These are phyloP conservation scores for Anisodus tanguticus DNA, from an alignment of 257 asterid species.

Conservation along the genomic window DNA sequence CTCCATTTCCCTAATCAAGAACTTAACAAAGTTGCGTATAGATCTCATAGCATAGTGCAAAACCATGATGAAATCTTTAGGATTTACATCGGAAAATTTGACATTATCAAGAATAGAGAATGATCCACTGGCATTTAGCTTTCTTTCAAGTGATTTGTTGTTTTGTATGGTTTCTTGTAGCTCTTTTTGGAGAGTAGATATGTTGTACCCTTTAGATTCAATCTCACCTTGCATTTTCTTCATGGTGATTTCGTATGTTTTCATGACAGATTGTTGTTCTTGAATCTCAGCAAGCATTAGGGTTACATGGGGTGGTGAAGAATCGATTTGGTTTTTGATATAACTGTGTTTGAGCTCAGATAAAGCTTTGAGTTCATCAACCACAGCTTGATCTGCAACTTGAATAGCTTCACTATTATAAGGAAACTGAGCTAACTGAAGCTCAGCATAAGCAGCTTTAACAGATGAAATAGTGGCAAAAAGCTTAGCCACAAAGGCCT, in stretches of 20 bases:
- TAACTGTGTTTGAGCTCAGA: conserved; percentile 76
- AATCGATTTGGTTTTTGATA: conserved; percentile 69
- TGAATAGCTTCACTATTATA: conserved; percentile 72
- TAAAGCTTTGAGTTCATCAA: conserved; percentile 69
- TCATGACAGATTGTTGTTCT: conserved; percentile 92
- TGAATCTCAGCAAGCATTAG: conserved; percentile 91
- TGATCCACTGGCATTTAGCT: conserved; percentile 76
- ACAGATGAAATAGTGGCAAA: conserved; percentile 83
- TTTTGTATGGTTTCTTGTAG: conserved; percentile 39
- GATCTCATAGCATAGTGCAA: conserved; percentile 74
- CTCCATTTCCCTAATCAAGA: conserved; percentile 76
- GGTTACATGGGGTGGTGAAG: conserved; percentile 92
- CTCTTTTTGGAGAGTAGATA: conserved; percentile 38
- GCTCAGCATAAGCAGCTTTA: conserved; percentile 95
- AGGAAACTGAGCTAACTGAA: conserved; percentile 97
- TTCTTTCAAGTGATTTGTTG: conserved; percentile 65
- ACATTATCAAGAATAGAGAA: conserved; percentile 76
- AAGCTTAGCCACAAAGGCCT: conserved; percentile 87
- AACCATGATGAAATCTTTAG: conserved; percentile 68
- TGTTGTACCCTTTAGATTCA: conserved; percentile 50
- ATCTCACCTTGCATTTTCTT: conserved; percentile 85
- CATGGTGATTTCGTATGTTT: conserved; percentile 93
- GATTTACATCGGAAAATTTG: conserved; percentile 50
- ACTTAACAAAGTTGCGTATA: conserved; percentile 64
- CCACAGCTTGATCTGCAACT: conserved; percentile 86